Conservation (phyloP, 2,329 filamentous ascomycete genomes). For the Neoarthrinium moseri region DNA sequence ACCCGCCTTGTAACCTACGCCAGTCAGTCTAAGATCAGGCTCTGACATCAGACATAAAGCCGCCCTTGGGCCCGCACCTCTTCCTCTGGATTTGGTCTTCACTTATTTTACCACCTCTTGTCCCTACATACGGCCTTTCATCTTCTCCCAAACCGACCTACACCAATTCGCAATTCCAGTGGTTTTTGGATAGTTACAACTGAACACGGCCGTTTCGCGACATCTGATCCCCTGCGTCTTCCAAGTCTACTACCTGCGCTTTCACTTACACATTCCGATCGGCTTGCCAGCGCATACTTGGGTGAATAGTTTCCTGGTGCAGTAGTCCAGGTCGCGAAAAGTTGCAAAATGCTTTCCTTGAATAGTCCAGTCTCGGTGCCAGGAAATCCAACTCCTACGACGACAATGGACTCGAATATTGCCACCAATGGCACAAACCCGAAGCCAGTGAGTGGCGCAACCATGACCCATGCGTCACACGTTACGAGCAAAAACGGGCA, state of each 20-base stretch:
- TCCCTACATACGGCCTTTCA: too few relatives aligned
- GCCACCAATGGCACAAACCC: conserved; percentile 25
- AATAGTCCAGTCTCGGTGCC: conserved; percentile 45
- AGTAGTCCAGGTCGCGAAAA: too few relatives aligned
- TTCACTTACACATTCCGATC: background rate
- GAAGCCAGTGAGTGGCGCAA: conserved; percentile 26
- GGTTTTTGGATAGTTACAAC: too few relatives aligned
- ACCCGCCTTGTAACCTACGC: background rate
- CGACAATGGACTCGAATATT: conserved; percentile 26
- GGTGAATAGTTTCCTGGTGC: too few relatives aligned
- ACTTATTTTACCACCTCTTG: too few relatives aligned
- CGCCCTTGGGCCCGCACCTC: conserved; percentile 1
- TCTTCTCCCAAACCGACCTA: too few relatives aligned
- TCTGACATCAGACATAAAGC: conserved; percentile 13
- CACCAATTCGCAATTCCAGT: too few relatives aligned
- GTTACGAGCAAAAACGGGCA: conserved; percentile 27
- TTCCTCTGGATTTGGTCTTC: too few relatives aligned
- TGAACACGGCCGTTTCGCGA: too few relatives aligned
- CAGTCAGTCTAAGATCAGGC: conserved; percentile 1
- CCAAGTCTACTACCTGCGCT: too few relatives aligned
- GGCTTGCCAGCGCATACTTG: too few relatives aligned
- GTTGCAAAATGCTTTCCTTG: conserved; percentile 47
- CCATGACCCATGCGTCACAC: conserved; percentile 22
- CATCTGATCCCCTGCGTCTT: too few relatives aligned
- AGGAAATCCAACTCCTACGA: conserved; percentile 32